Percentiles rank a stretch among this genome's conserved stretches.
These are phyloP conservation scores for Colletotrichum tamarilloi DNA, from an alignment of 2,329 filamentous ascomycete species.

Conservation along the genomic window DNA sequence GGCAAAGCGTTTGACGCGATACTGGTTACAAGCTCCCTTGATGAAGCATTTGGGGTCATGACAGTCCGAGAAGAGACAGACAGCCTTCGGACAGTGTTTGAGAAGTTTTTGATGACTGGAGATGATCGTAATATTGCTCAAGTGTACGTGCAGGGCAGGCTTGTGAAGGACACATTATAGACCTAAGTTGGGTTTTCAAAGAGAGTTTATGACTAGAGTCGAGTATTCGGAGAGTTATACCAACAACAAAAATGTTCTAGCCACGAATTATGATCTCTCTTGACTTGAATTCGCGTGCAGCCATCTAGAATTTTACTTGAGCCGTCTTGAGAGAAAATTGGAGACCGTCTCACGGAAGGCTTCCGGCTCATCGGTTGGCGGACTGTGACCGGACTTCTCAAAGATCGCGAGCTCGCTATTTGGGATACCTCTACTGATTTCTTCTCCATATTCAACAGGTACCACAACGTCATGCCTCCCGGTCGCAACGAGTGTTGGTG, in stretches of 20 bases:
- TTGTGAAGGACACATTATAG: slow-evolving; percentile 29
- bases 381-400: slow-evolving; percentile 39
- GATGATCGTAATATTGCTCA: slow-evolving; percentile 70
- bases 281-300: too few species aligned
- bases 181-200: neutral
- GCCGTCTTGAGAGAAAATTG: slow-evolving; percentile 25
- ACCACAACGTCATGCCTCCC: slow-evolving; percentile 39
- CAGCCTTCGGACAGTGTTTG: slow-evolving; percentile 57
- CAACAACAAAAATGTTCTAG: too few species aligned
- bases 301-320: neutral
- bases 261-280: too few species aligned
- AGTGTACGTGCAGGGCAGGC: slow-evolving; percentile 63
- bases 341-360: slow-evolving; percentile 31
- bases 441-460: slow-evolving; percentile 38
- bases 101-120: slow-evolving; percentile 75
- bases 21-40: slow-evolving; percentile 53
- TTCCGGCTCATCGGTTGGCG: slow-evolving; percentile 38
- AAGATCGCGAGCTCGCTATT: slow-evolving; percentile 38
- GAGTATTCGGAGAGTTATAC: too few species aligned
- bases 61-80: slow-evolving; percentile 65
- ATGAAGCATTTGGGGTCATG: slow-evolving; percentile 54
- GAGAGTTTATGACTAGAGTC: too few species aligned
- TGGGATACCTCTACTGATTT: slow-evolving; percentile 35
- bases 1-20: slow-evolving; percentile 74
- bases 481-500: slow-evolving; percentile 38